These are phyloP conservation scores for Tylopilus subfusipes DNA, from an alignment of 768 basidiomycete genomes.

Conservation along the genomic window DNA sequence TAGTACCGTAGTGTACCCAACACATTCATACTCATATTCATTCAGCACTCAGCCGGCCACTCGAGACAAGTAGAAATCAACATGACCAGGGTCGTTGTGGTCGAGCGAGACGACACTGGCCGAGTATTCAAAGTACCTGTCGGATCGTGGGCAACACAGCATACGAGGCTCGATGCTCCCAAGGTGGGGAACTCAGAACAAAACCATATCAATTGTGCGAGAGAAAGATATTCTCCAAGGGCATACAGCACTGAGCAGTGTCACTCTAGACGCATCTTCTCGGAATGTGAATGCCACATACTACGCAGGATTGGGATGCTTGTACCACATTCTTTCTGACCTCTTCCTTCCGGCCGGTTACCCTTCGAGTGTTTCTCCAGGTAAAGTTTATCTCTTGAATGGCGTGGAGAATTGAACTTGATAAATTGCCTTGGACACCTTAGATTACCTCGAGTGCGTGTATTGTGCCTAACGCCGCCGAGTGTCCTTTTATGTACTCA, in stretches of 20 bases:
- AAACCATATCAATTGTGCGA: background rate
- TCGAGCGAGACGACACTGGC: conserved; percentile 23
- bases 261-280: conserved; percentile 1
- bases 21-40: background rate
- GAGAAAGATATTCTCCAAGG: background rate
- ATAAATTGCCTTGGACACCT: background rate
- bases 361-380: conserved; percentile 57
- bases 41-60: background rate
- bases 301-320: background rate
- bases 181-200: conserved; percentile 15
- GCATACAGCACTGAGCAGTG: conserved; percentile 1
- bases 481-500: conserved; percentile 5
- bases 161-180: background rate
- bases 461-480: background rate
- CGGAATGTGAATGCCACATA: background rate
- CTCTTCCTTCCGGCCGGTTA: conserved; percentile 64
- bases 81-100: conserved; percentile 7
- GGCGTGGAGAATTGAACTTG: background rate
- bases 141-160: background rate
- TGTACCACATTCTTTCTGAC: conserved; percentile 21
- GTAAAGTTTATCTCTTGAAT: conserved; percentile 27
- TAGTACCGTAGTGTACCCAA: too few relatives aligned
- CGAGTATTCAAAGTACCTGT: conserved; percentile 18
- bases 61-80: background rate
- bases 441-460: conserved; percentile 56